These are phyloP conservation scores for Chaetomiaceae sp. DNA, from an alignment of 2,329 filamentous ascomycete genomes.

Conservation along the genomic window DNA sequence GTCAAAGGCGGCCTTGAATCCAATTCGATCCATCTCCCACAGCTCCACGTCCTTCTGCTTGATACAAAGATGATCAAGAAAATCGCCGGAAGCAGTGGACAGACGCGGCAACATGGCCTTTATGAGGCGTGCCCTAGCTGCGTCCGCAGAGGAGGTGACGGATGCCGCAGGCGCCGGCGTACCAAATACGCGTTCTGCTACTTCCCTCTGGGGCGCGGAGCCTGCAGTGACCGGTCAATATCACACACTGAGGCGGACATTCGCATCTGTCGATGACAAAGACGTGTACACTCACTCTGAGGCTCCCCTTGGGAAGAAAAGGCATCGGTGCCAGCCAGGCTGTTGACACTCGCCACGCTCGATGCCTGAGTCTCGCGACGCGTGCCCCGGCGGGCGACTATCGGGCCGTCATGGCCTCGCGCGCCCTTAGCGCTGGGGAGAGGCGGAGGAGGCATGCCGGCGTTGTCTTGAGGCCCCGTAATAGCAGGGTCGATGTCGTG, in stretches of 20 bases:
- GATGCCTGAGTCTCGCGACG: constrained; percentile 8
- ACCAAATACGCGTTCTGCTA: not conserved
- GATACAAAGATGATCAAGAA: constrained; percentile 13
- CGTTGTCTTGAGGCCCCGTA: constrained; percentile 12
- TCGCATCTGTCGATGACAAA: too few relatives aligned
- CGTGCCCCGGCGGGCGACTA: constrained; percentile 15
- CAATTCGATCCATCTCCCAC: constrained; percentile 8
- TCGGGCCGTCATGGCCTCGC: constrained; percentile 1
- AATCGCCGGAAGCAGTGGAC: constrained; percentile 10
- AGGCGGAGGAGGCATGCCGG: constrained; percentile 20
- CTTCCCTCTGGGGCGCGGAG: not conserved
- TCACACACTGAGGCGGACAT: too few relatives aligned
- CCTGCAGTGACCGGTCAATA: not conserved
- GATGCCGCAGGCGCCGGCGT: not conserved
- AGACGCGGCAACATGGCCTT: constrained; percentile 8
- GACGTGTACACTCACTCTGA: constrained; percentile 11
- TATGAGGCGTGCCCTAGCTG: constrained; percentile 11
- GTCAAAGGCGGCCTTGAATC: constrained; percentile 6
- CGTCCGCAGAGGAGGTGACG: not conserved
- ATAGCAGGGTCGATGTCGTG: constrained; percentile 21
- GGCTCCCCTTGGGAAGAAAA: constrained; percentile 17
- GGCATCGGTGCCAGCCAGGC: constrained; percentile 3
- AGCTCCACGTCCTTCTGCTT: constrained; percentile 4
- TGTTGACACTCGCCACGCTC: constrained; percentile 9
- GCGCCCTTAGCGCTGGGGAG: constrained; percentile 12